phyloP scores from a whole-genome alignment of 768 basidiomycete species.

The Zangia roseola region DNA sequence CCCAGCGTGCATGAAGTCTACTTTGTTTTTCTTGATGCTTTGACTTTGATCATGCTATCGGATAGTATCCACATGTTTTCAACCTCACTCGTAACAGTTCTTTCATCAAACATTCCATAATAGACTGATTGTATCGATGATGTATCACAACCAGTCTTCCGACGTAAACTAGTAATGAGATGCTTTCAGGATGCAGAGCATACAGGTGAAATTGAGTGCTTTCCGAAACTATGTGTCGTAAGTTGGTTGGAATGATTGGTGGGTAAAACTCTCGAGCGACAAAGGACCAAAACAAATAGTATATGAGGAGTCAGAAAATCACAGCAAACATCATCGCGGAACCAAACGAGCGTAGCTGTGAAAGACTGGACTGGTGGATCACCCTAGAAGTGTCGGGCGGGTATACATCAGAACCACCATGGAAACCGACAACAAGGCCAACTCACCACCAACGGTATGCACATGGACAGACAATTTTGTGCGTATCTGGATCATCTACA shows the following conservation, averaged over 20 bases:
- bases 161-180: constrained; percentile 14
- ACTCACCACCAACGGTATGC: constrained; percentile 20
- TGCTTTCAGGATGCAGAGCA: constrained; percentile 3
- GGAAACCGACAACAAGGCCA: background rate
- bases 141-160: constrained; percentile 19
- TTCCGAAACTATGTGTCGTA: constrained; percentile 3
- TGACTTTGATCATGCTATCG: constrained; percentile 10
- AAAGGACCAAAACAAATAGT: constrained; percentile 21
- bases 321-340: constrained; percentile 23
- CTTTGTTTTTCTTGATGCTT: background rate
- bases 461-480: constrained; percentile 25
- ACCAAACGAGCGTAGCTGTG: constrained; percentile 34
- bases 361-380: constrained; percentile 23
- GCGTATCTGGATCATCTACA: constrained; percentile 24
- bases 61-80: background rate
- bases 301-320: constrained; percentile 15
- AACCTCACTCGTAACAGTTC: background rate
- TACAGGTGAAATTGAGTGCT: constrained; percentile 9
- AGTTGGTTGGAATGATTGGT: background rate
- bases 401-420: background rate
- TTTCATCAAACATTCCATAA: background rate
- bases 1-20: background rate
- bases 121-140: constrained; percentile 6
- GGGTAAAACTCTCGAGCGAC: constrained; percentile 10
- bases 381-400: constrained; percentile 2